Base-by-base conservation (phyloP, 306 rosid species). In the Citrullus colocynthis region DNA sequence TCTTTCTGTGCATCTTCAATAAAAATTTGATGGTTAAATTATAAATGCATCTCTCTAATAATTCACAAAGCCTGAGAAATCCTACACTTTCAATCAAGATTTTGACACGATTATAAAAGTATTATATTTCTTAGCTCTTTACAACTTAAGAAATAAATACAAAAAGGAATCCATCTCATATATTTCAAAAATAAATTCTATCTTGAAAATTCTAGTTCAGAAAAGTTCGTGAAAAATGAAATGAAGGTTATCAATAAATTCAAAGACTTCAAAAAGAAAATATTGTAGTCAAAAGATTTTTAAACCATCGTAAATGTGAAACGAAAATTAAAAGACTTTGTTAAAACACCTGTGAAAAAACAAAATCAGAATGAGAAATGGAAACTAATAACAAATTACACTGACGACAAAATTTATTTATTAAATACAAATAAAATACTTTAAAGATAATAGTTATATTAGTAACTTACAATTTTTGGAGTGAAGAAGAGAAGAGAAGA, bases 401-500 rank as follows among this genome's bases (percentile, higher is more conserved):
- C 2, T 57, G 20, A 57, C 7, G 36, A 64, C 20, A 32, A 15
- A 6, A 15, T 32, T 34, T 64, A 20, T 57, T n/a, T 30, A 57
- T 8, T n/a, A 3, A 58, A 20, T 8, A 58, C 63, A 58, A 58
- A 21, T 1, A 58, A 58, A 58, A 58, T 58, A 58, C 13, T 58
- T 5, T 20, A 21, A 0, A 5, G 16, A 0, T 48, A 48, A 3
- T 48, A 4, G 54, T 48, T 13, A 48, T 15, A 45, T 45, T 5
- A 45, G 17, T 12, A 48, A 48, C 54, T 12, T 48, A 11, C 2
- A 45, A 45, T 45, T 3, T 48, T 73, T 56, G 78, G 49, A 42
- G 39, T 74, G 21, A 7, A 76, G 66, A 63, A 73, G 6, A 76
- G 66, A 64, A 73, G 80, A 69, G 82, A 80, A 72, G 80, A 62